Evolutionary conservation across 2,329 filamentous ascomycete species (phyloP), one percentile per base, ranked within the genome.

Genomic region (Tolypocladium album): DNA sequence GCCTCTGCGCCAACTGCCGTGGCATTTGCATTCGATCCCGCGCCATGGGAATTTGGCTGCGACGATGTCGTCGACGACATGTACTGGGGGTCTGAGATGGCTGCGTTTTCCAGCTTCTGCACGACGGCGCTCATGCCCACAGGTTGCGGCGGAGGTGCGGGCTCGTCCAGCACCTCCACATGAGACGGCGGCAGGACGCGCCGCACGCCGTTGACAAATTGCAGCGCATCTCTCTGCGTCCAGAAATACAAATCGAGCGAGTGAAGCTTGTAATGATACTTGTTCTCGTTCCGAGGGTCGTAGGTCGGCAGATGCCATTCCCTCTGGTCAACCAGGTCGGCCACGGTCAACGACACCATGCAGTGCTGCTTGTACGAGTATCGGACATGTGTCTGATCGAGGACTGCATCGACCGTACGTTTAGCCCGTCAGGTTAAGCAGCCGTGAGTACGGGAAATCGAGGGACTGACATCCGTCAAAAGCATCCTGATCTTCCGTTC

Each of bases 201-300:
- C 57, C 86, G 79, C 59, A 90, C 76, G 17, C 84, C 85, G 66
- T 87, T 87, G 62, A 92, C 75, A 64, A 92, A 89, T 60, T 85
- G 81, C 36, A 85, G 75, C 1, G 88, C 88, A 72, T 92, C 89
- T 60, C 85, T 79, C 62, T 85, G 83, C 0, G 85, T 90, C 88
- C 88, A 92, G 68, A 92, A 88, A 75, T 93, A 93, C 17, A 92
- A 76, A 68, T 92, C 89, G 60, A 92, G 71, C 0, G 86, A 87
- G 69, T 90, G 86, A 9, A 93, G 80, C 69, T 85, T 86, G 75
- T 91, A 91, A 78, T 91, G 84, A 71, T 91, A 92, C 71, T 88
- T 90, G 69, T 83, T 86, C 72, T 92, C 84, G 72, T 90, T 90
- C 57, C 79, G 80, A 2, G 84, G 84, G 70, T 92, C 88, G 70